Conservation (phyloP, 164 flowering plant species). For the Stephania japonica region DNA sequence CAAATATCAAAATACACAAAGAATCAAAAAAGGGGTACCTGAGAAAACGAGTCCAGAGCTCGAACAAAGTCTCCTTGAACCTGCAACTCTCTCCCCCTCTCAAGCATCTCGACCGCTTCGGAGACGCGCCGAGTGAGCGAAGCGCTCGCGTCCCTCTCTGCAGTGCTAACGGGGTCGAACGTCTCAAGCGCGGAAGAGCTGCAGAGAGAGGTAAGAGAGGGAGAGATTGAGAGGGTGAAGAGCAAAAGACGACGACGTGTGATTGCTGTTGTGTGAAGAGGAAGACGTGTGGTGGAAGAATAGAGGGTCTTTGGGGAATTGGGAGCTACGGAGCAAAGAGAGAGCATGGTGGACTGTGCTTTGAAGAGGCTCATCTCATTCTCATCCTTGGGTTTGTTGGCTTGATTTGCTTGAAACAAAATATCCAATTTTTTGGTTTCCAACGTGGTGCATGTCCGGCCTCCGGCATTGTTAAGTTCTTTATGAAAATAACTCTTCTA, state of each 20-base stretch:
- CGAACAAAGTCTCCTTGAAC: conserved; percentile 50
- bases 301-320: conserved; percentile 1
- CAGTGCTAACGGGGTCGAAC: conserved; percentile 40
- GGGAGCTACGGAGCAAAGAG: conserved; percentile 4
- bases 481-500: too few relatives aligned
- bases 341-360: conserved; percentile 5
- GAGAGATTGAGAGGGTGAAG: conserved; percentile 26
- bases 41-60: conserved; percentile 50
- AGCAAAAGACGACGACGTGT: conserved; percentile 25
- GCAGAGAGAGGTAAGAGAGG: conserved; percentile 9
- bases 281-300: neutral
- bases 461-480: too few relatives aligned
- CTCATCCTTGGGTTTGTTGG: neutral
- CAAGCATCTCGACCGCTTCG: conserved; percentile 46
- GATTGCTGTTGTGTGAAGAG: conserved; percentile 5
- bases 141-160: conserved; percentile 42
- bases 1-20: too few relatives aligned
- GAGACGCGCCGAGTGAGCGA: conserved; percentile 30
- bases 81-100: conserved; percentile 56
- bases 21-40: conserved; percentile 22
- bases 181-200: conserved; percentile 11
- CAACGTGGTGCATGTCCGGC: too few relatives aligned
- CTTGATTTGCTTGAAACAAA: too few relatives aligned
- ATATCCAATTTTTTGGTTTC: too few relatives aligned
- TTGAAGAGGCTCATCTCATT: conserved; percentile 5